Percentiles rank a stretch among this genome's conserved stretches.
Evolutionary conservation across 2,329 filamentous ascomycete genomes (phyloP).

Genomic region (Paraphaeosphaeria sporulosa): DNA sequence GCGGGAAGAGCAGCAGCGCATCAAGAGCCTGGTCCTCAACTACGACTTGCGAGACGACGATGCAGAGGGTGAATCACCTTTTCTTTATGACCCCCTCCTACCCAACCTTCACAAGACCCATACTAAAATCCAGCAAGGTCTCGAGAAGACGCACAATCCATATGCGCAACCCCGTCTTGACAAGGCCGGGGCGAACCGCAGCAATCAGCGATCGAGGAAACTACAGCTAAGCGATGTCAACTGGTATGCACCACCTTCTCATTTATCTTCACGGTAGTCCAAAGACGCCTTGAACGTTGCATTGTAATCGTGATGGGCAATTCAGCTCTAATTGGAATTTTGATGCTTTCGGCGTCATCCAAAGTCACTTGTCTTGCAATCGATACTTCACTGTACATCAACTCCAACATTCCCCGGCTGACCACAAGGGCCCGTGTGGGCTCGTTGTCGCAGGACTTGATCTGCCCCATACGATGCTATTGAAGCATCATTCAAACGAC

Average conservation of each 20-base stretch:
- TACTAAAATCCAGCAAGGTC: conserved; percentile 47
- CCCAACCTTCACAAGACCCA: conserved; percentile 59
- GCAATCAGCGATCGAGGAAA: conserved; percentile 84
- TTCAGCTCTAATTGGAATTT: conserved; percentile 15
- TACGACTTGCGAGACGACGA: conserved; percentile 90
- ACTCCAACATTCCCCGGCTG: conserved; percentile 27
- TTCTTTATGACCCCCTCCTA: conserved; percentile 49
- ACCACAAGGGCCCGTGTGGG: conserved; percentile 36
- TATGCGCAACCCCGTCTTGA: conserved; percentile 59
- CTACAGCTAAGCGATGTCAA: conserved; percentile 96
- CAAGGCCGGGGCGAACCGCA: conserved; percentile 69
- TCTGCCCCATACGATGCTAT: conserved; percentile 30
- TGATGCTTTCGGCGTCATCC: background rate
- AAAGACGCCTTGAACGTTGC: background rate
- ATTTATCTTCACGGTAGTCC: background rate
- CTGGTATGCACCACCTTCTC: conserved; percentile 71
- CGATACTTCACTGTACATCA: background rate
- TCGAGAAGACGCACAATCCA: conserved; percentile 52
- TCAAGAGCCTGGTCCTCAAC: conserved; percentile 97
- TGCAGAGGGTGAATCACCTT: conserved; percentile 69
- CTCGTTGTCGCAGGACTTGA: conserved; percentile 42
- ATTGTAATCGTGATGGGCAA: background rate
- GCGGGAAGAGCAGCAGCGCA: conserved; percentile 94
- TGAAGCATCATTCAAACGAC: conserved; percentile 26
- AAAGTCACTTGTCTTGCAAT: background rate